A percentile compares a stretch with the other conserved stretches of the same genome.
Evolutionary conservation across 306 rosid species (phyloP).

Genomic region (Pueraria montana): DNA sequence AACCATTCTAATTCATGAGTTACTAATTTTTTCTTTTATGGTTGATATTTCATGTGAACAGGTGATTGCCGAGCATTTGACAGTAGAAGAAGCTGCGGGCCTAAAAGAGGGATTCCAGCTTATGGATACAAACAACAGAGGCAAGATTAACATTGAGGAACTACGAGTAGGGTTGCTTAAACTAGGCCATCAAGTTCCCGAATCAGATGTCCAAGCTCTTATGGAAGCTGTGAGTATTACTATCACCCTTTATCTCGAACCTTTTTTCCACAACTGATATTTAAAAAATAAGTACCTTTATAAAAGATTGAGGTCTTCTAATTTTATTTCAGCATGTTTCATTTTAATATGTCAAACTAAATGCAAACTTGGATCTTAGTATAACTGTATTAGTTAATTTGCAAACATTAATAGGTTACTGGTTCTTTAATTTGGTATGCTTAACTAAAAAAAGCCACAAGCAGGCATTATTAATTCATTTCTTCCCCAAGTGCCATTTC

Average conservation of each 20-base stretch:
- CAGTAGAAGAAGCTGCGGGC: conserved; percentile 93
- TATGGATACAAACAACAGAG: conserved; percentile 81
- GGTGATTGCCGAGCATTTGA: conserved; percentile 96
- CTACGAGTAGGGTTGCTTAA: conserved; percentile 83
- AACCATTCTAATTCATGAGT: conserved; percentile 19
- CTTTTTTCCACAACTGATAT: neutral
- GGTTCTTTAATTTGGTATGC: neutral
- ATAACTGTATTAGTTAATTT: no score
- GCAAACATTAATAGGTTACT: neutral
- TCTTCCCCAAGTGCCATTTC: conserved; percentile 6
- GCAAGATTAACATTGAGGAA: conserved; percentile 86
- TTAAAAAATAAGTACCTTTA: neutral
- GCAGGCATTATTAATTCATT: neutral
- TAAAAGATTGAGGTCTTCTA: conserved; percentile 18
- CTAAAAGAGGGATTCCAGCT: conserved; percentile 80
- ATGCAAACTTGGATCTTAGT: neutral
- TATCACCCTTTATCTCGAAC: conserved; percentile 32
- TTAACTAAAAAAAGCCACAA: conserved; percentile 15
- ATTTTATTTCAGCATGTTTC: neutral
- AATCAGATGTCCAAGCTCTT: conserved; percentile 76
- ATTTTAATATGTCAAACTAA: conserved; percentile 19
- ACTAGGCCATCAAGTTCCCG: conserved; percentile 85
- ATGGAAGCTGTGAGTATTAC: conserved; percentile 93
- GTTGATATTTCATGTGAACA: conserved; percentile 52
- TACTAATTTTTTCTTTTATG: conserved; percentile 5